Evolutionary conservation across 768 basidiomycete species (phyloP), one percentile per base, ranked within the genome.

Genomic region (Coprinellus aureogranulatus): DNA sequence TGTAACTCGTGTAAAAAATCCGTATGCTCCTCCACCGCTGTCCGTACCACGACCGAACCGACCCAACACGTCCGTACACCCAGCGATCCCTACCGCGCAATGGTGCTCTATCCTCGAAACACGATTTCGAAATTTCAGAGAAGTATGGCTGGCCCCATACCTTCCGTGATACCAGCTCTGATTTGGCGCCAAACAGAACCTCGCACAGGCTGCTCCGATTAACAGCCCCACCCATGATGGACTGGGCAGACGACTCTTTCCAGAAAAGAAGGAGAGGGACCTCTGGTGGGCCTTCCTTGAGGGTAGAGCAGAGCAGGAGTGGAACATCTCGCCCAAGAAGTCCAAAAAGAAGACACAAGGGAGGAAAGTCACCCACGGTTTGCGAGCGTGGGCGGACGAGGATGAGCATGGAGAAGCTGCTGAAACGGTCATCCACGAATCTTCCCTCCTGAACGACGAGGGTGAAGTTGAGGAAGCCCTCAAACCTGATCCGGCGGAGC

Each of bases 241-340:
- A 26, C 59, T 50, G 26, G 49, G 59, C 45, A 68, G 59, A 16
- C 79, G 72, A 59, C 56, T 78, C 41, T 79, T 90, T 59, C 90
- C 90, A 25, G 86, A 88, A 50, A 86, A 80, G 66, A 85, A 81
- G 65, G 84, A 89, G 58, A 79, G 91, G 55, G 87, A 90, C 60
- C 70, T 76, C 18, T 93, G 91, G 91, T 92, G 91, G 91, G 79
- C 80, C 16, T 93, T 86, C 61, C 70, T 93, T 4, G 74, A 82
- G 45, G 91, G 90, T 31, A 75, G 76, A 61, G 85, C 88, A n/a
- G 81, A 84, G 65, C 76, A 78, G 30, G 83, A 81, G 41, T 92
- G 90, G 90, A 80, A 79, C 65, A 77, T 81, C 14, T 34, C 34
- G 22, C 75, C 80, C 11, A 83, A 81, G 66, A 74, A 68, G 58